These are phyloP conservation scores for Carex cristatella DNA, from an alignment of 176 grass and related monocot species.

Conservation along the genomic window DNA sequence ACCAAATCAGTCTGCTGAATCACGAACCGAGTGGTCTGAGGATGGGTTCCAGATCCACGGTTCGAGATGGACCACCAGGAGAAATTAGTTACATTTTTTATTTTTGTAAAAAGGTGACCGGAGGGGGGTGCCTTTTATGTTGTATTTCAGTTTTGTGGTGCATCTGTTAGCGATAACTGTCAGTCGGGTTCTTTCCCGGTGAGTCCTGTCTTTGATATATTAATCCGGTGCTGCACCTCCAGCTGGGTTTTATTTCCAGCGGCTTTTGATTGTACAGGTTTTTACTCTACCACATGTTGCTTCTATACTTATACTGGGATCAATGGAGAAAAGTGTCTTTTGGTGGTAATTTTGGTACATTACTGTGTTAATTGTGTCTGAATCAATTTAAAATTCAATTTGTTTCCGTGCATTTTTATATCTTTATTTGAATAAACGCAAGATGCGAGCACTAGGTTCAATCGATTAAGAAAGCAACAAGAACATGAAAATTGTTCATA, in stretches of 20 bases:
- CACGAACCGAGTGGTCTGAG: neutral
- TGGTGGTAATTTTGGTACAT: neutral
- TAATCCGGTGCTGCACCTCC: neutral
- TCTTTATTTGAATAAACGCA: neutral
- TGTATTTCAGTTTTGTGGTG: neutral
- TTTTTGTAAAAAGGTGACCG: neutral
- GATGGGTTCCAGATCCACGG: constrained; percentile 23
- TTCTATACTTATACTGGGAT: neutral
- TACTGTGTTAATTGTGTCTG: neutral
- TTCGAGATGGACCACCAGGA: constrained; percentile 19
- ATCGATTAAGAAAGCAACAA: no score
- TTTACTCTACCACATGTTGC: neutral
- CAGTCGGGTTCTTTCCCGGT: neutral
- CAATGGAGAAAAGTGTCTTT: neutral
- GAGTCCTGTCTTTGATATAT: neutral
- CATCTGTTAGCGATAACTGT: neutral
- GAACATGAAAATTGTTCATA: no score
- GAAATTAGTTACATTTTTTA: neutral
- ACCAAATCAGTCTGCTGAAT: constrained; percentile 2
- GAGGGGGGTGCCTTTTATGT: neutral
- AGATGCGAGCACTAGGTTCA: no score
- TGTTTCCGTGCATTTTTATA: neutral
- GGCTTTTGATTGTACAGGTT: neutral
- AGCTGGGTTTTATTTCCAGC: constrained; percentile 17
- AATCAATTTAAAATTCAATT: neutral